Evolutionary conservation across 2,329 filamentous ascomycete species (phyloP), one percentile per base, ranked within the genome.

Genomic region (Alternaria sp.): DNA sequence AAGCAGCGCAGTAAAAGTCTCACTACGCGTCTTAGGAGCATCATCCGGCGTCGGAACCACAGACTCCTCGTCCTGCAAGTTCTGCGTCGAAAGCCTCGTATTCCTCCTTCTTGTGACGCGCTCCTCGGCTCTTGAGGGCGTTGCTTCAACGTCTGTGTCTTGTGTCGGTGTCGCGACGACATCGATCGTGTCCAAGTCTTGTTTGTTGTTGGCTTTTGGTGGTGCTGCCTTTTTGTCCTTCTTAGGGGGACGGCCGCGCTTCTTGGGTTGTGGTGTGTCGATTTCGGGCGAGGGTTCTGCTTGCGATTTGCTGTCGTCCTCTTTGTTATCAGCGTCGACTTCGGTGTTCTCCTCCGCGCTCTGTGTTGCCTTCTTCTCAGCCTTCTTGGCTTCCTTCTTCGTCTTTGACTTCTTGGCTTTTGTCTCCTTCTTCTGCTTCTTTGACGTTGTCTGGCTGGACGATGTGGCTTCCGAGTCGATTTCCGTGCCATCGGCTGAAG

Each of bases 1-100:
- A 18, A 72, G 54, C 16, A 73, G 51, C 32, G 66, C 67, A 12
- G 63, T 67, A 49, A 74, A 74, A 2, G 67, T 69, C 59, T 72
- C 69, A 43, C 67, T 71, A 8, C 64, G 67, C 5, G 71, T 68
- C 48, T 68, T 68, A 14, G 71, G 64, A 14, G 65, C 68, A 1
- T 48, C 28, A 5, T 59, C 46, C 12, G 63, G 51, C 16, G 51
- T 52, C 7, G 60, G 57, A 6, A 41, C 24, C 7, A 52, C 26
- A 14, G 28, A 16, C 22, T 51, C 59, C 32, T 54, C 48, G 18
- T 46, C 39, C 20, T 51, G 38, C 5, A 7, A n/a, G 34, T 41
- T 48, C 11, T 51, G 55, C 20, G 41, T 65, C 4, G 58, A 65
- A 44, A 12, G 65, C 46, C 2, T 57, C 12, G 28, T 55, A 26